Evolutionary conservation across 331 rosid species (phyloP), one percentile per base, ranked within the genome.

Genomic region (Cydonia oblonga): DNA sequence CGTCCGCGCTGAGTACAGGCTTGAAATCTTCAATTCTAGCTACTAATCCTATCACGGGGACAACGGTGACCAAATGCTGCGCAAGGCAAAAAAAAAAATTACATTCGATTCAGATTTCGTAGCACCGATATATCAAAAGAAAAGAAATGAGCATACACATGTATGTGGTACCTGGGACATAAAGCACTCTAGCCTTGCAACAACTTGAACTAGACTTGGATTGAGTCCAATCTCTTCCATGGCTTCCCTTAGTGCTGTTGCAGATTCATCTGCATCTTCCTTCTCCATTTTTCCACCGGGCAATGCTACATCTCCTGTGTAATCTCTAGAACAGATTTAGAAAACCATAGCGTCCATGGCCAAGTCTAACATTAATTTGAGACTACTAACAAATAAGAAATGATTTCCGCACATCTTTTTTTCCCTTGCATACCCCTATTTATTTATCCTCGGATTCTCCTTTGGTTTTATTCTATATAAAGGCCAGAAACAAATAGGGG

Each of bases 251-350:
- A 70, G 68, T 11, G 86, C 82, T 13, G 80, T 75, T 59, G 78
- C 75, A 65, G 75, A 74, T 66, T 82, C 80, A 53, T 82, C 80
- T 26, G 8, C 75, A 51, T 82, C 86, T 28, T 69, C 63, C 68
- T 78, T 80, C 58, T 82, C 83, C 80, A 65, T 67, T 82, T 82
- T 82, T 15, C 83, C 82, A 30, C 86, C 83, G 0, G 86, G 86
- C 71, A 82, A 71, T 28, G 85, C 82, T 13, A 78, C 82, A 63
- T 82, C 85, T 26, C 85, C 85, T 81, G 60, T 81, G 60, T 23
- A 33, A 33, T 58, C 28, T 77, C 29, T 29, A 64, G 14, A 35
- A 33, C 53, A n/a, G 2, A 24, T 22, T 33, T 2, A 19, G n/a
- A 52, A 13, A 7, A 10, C 5, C 29, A 1, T 49, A 26, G 19